Evolutionary conservation across 768 basidiomycete species (phyloP).

Genomic region (Chalciporus sphaerocephalus): DNA sequence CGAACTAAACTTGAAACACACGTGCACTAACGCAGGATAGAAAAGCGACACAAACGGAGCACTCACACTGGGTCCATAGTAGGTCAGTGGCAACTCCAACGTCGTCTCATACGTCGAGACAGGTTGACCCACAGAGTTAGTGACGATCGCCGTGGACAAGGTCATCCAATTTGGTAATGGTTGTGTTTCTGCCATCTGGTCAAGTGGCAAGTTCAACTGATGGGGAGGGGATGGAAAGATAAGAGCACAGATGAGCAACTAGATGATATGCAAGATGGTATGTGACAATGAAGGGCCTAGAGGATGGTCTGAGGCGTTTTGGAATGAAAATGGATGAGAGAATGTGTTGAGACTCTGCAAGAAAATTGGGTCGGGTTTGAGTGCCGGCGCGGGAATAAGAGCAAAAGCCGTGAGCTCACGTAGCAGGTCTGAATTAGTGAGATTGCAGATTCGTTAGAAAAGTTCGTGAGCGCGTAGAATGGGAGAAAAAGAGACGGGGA

Average conservation of each 20-base stretch:
- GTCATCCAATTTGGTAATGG: constrained; percentile 72
- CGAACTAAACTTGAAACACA: too few relatives aligned
- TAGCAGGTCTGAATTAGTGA: constrained; percentile 11
- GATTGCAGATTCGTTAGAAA: constrained; percentile 14
- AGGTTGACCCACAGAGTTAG: constrained; percentile 48
- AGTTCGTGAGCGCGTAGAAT: constrained; percentile 8
- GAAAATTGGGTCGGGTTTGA: background rate
- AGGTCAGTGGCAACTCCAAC: constrained; percentile 67
- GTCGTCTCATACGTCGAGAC: constrained; percentile 56
- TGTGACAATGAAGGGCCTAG: constrained; percentile 3
- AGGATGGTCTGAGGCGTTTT: background rate
- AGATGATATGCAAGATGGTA: constrained; percentile 5
- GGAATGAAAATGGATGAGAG: constrained; percentile 13
- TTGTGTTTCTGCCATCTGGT: constrained; percentile 46
- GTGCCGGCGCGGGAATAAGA: background rate
- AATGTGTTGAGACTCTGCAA: constrained; percentile 25
- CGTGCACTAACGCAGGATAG: background rate
- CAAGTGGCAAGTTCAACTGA: constrained; percentile 10
- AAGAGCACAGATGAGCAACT: constrained; percentile 5
- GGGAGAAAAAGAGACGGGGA: constrained; percentile 3
- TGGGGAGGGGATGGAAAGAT: background rate
- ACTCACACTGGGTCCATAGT: constrained; percentile 80
- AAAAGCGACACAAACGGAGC: background rate
- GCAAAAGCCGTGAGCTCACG: constrained; percentile 3
- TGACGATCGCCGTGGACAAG: constrained; percentile 46